Base-by-base conservation (phyloP, 352 stramenopile species). In the Thalassiosira exigua region DNA sequence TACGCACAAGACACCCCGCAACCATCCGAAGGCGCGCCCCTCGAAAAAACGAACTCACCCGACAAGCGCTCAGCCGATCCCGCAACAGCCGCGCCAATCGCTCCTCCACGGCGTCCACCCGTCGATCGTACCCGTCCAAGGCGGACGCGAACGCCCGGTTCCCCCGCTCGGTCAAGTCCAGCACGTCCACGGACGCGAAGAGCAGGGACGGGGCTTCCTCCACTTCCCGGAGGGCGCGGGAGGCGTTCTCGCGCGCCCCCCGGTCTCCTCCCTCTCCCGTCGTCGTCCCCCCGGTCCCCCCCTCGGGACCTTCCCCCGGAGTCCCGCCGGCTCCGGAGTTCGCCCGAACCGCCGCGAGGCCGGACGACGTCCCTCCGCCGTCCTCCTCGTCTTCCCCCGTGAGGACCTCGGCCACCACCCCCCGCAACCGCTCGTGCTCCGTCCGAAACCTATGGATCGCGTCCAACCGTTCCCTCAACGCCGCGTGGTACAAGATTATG, bases 21-120 rank as follows among this genome's bases (percentile, higher is more conserved):
- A n/a, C n/a, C n/a, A n/a, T n/a, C n/a, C n/a, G n/a, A n/a, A n/a
- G n/a, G n/a, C n/a, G n/a, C n/a, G n/a, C n/a, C n/a, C n/a, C n/a
- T n/a, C n/a, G n/a, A 52, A n/a, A n/a, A n/a, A 51, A 59, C 32
- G 29, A 69, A 80, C 71, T 75, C 77, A 87, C 84, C 62, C 88
- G 61, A 54, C 85, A 92, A n/a, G 79, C 72, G 41, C 80, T 84
- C 4, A 94, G 79, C 70, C 93, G 93, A 60, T 91, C 81, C 17
- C 86, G 82, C 36, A 94, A 72, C 7, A 94, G 58, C 56, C 69
- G 84, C 1, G 88, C 85, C n/a, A 94, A 65, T 39, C 80, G 66
- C 41, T 93, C 88, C 77, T 94, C 90, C 67, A 94, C 89, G 0
- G 84, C 80, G 80, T 94, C 88, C 44, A 93, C 90, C 58, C 86